Conservation (phyloP, 1,284 basidiomycete genomes). For the Tilletia caries region DNA sequence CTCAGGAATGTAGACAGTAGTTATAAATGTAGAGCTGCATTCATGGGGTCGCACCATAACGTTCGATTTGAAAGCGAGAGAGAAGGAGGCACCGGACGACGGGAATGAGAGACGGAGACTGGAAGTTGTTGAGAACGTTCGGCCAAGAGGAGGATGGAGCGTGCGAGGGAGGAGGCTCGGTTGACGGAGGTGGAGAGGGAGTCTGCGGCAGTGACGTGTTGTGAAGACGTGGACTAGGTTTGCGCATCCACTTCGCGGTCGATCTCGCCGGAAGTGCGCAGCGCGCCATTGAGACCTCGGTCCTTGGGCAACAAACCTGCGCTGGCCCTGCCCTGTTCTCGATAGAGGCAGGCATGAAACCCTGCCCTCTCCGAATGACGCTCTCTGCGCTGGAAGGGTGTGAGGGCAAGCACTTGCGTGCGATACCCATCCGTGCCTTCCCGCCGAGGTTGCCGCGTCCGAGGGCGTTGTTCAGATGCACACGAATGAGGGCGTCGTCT, state of each 20-base stretch:
- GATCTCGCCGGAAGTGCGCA: not conserved
- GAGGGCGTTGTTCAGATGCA: slow-evolving; percentile 60
- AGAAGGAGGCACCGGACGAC: too few relatives aligned
- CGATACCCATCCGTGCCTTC: slow-evolving; percentile 43
- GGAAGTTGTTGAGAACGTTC: too few relatives aligned
- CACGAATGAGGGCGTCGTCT: slow-evolving; percentile 57
- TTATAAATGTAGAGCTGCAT: too few relatives aligned
- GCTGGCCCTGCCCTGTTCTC: not conserved
- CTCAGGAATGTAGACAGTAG: too few relatives aligned
- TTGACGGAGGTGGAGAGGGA: slow-evolving; percentile 17
- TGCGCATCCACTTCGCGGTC: slow-evolving; percentile 15
- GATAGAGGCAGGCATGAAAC: not conserved
- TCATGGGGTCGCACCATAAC: too few relatives aligned
- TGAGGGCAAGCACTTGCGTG: slow-evolving; percentile 27
- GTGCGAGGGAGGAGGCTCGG: slow-evolving; percentile 77
- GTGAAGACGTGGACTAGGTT: slow-evolving; percentile 13
- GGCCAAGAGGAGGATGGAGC: slow-evolving; percentile 87
- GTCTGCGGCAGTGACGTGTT: slow-evolving; percentile 54
- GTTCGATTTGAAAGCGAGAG: too few relatives aligned
- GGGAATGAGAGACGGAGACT: too few relatives aligned
- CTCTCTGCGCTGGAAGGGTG: slow-evolving; percentile 8
- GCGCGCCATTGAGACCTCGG: not conserved
- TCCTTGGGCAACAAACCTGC: not conserved
- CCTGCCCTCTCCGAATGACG: slow-evolving; percentile 6
- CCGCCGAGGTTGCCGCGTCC: slow-evolving; percentile 47